Conservation (phyloP, 495 filamentous ascomycete species). For the Clohesyomyces aquaticus region DNA sequence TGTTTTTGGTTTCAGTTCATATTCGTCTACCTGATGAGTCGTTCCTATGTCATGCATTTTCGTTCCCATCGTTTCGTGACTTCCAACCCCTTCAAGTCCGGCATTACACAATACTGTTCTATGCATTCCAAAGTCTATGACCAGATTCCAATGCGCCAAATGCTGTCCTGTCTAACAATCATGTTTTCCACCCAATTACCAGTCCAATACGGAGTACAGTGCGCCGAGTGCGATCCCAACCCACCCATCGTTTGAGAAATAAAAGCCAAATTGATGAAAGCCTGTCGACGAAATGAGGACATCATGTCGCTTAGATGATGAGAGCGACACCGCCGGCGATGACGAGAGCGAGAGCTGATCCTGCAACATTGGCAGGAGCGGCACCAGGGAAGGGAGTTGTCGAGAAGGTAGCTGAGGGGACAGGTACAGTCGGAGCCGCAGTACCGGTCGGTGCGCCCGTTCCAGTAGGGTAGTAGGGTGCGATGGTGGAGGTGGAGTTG, state of each 20-base stretch:
- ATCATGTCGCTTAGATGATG: no score
- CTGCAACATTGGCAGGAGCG: conserved; percentile 15
- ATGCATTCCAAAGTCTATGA: background rate
- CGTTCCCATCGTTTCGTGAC: no score
- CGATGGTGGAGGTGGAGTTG: conserved; percentile 6
- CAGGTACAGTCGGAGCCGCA: conserved; percentile 39
- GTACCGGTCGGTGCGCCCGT: conserved; percentile 43
- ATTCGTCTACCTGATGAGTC: no score
- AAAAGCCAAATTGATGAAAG: background rate
- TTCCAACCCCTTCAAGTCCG: no score
- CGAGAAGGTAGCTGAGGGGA: conserved; percentile 27
- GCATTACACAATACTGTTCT: no score
- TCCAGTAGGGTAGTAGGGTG: conserved; percentile 19
- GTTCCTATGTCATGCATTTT: no score
- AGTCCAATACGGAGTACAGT: background rate
- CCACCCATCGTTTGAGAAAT: background rate
- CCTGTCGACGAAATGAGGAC: background rate
- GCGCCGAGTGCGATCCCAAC: no score
- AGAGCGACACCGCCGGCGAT: conserved; percentile 30
- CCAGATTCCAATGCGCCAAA: background rate
- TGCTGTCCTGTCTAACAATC: background rate
- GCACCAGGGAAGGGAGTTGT: conserved; percentile 42
- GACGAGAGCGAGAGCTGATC: conserved; percentile 20
- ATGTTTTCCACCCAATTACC: background rate
- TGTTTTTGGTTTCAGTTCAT: no score